phyloP scores from a whole-genome alignment of 805 yeast species.

The Sugiyamaella boreocaroliniensis region DNA sequence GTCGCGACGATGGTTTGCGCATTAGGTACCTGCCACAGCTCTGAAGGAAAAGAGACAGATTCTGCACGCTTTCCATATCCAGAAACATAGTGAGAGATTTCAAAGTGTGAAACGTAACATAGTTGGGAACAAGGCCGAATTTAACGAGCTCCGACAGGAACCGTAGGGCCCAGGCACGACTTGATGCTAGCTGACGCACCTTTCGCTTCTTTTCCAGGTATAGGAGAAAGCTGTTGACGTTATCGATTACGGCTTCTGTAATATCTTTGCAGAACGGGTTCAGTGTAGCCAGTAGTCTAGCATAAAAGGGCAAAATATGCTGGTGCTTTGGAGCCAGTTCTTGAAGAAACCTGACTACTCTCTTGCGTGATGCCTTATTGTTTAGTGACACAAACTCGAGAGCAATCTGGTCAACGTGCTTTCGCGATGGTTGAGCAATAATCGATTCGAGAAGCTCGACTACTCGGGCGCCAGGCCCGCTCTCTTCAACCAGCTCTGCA shows the following conservation, averaged over 20 bases:
- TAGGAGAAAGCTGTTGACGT: conserved; percentile 40
- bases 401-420: conserved; percentile 28
- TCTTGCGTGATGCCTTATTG: conserved; percentile 65
- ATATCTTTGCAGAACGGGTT: conserved; percentile 43
- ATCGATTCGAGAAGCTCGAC: conserved; percentile 15
- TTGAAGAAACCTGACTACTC: conserved; percentile 50
- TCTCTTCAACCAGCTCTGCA: conserved; percentile 31
- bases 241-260: conserved; percentile 44
- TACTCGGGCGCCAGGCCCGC: conserved; percentile 6
- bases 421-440: conserved; percentile 18
- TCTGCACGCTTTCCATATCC: conserved; percentile 56
- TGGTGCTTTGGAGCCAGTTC: conserved; percentile 38
- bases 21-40: conserved; percentile 62
- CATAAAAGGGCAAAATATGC: conserved; percentile 38
- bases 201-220: conserved; percentile 18
- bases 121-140: conserved; percentile 66
- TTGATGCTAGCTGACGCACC: conserved; percentile 10
- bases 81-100: conserved; percentile 50
- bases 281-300: conserved; percentile 64
- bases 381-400: conserved; percentile 38
- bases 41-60: conserved; percentile 64
- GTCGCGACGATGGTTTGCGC: conserved; percentile 48
- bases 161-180: conserved; percentile 35
- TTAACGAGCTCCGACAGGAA: conserved; percentile 72
- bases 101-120: conserved; percentile 66